Evolutionary conservation across 805 yeast genomes (phyloP).

Genomic region (Schwanniomyces sp.): DNA sequence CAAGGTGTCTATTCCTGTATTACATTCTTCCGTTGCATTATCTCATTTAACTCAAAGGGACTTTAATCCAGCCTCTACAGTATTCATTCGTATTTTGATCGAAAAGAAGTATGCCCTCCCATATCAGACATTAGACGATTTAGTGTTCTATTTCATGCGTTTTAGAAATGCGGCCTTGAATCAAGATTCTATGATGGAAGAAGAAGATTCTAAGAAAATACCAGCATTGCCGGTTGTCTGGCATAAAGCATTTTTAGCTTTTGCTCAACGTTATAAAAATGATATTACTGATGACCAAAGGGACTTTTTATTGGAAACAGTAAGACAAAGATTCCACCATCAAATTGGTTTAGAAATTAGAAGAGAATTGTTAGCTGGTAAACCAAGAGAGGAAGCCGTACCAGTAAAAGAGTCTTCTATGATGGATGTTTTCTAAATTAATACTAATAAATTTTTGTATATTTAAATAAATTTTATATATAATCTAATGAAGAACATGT

Average conservation of each 20-base stretch:
- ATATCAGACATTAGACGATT: slow-evolving; percentile 91
- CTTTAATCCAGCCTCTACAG: slow-evolving; percentile 84
- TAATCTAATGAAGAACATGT: neutral
- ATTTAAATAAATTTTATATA: neutral
- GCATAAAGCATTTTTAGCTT: slow-evolving; percentile 94
- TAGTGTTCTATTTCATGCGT: slow-evolving; percentile 91
- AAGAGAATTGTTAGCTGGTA: slow-evolving; percentile 88
- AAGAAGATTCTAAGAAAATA: slow-evolving; percentile 34
- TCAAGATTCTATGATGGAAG: slow-evolving; percentile 31
- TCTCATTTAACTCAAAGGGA: slow-evolving; percentile 78
- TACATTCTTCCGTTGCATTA: slow-evolving; percentile 95
- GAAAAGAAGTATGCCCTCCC: slow-evolving; percentile 97
- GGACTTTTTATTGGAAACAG: slow-evolving; percentile 87
- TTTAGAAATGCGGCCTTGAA: slow-evolving; percentile 65
- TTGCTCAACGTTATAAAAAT: slow-evolving; percentile 94
- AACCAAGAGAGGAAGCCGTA: slow-evolving; percentile 51
- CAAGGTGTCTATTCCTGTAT: slow-evolving; percentile 88
- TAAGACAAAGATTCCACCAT: slow-evolving; percentile 85
- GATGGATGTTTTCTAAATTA: slow-evolving; percentile 35
- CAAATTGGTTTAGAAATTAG: slow-evolving; percentile 92
- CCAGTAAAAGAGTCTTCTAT: slow-evolving; percentile 32
- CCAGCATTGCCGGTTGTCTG: slow-evolving; percentile 88
- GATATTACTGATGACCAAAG: slow-evolving; percentile 99
- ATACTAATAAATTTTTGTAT: neutral
- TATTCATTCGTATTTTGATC: slow-evolving; percentile 82